Percentiles rank a stretch among this genome's conserved stretches.
Conservation (phyloP, 352 stramenopile genomes). For the Pythium coloratum region DNA sequence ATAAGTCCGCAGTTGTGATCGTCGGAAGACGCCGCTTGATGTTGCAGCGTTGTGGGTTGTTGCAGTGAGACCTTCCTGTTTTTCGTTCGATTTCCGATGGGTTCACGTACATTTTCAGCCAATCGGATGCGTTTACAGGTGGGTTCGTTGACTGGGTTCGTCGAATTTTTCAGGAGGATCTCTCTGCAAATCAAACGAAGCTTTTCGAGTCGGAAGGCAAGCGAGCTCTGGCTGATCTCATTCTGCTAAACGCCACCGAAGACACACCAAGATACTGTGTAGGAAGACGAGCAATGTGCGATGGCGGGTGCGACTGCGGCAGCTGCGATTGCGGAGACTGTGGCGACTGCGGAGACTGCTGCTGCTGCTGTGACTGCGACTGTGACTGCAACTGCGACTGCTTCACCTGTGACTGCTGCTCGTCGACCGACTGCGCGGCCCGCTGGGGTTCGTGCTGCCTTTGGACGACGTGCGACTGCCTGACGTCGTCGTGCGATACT, state of each 20-base stretch:
- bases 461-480: not conserved
- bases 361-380: constrained; percentile 6
- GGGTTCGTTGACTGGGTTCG: not conserved
- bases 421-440: constrained; percentile 2
- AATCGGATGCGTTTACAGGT: not conserved
- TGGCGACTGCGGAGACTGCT: constrained; percentile 7
- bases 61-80: not conserved
- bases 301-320: constrained; percentile 4
- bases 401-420: not conserved
- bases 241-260: not conserved
- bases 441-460: constrained; percentile 6
- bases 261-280: not conserved
- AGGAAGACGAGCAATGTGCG: constrained; percentile 12
- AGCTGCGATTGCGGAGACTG: constrained; percentile 1
- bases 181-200: too few species aligned
- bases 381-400: constrained; percentile 1
- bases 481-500: not conserved
- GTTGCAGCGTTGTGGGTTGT: not conserved
- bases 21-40: too few species aligned
- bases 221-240: not conserved
- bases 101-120: not conserved
- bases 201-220: too few species aligned
- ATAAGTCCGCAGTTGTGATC: too few species aligned
- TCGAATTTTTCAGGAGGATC: not conserved
- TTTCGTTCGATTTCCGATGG: not conserved